Conservation (phyloP, 331 rosid species). For the Pyrus hybrid region DNA sequence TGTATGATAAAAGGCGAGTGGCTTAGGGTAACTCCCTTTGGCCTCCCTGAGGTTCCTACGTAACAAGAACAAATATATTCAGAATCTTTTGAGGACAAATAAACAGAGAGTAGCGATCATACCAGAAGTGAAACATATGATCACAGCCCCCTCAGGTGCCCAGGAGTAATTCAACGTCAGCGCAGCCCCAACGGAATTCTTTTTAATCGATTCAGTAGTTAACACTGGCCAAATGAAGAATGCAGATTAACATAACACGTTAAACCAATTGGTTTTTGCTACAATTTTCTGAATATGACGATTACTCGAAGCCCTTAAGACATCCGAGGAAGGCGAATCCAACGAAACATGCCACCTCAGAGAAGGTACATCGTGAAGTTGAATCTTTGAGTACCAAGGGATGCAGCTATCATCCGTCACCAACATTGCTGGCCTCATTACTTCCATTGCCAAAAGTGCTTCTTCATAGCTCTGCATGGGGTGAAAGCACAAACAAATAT, state of each 20-base stretch:
- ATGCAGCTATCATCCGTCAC: conserved; percentile 58
- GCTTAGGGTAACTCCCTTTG: conserved; percentile 75
- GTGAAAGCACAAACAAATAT: background rate
- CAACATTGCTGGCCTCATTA: conserved; percentile 64
- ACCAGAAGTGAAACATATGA: conserved; percentile 95
- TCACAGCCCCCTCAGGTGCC: conserved; percentile 58
- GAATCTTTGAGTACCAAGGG: conserved; percentile 48
- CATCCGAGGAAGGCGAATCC: conserved; percentile 38
- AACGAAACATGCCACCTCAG: conserved; percentile 56
- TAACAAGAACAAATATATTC: background rate
- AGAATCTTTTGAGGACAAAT: background rate
- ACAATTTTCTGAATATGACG: conserved; percentile 1
- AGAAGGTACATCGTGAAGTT: conserved; percentile 37
- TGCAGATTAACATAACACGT: background rate
- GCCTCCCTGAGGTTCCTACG: conserved; percentile 82
- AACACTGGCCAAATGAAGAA: conserved; percentile 32
- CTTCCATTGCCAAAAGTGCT: conserved; percentile 51
- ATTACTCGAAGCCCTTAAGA: conserved; percentile 21
- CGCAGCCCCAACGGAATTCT: conserved; percentile 18
- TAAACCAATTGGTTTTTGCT: background rate
- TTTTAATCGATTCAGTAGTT: conserved; percentile 46
- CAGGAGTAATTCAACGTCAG: conserved; percentile 29
- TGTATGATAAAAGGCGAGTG: conserved; percentile 70
- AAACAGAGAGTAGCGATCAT: background rate
- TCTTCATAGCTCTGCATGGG: conserved; percentile 58